Evolutionary conservation across 805 yeast species (phyloP), one percentile per base, ranked within the genome.

Genomic region (Ogataea wickerhamii): DNA sequence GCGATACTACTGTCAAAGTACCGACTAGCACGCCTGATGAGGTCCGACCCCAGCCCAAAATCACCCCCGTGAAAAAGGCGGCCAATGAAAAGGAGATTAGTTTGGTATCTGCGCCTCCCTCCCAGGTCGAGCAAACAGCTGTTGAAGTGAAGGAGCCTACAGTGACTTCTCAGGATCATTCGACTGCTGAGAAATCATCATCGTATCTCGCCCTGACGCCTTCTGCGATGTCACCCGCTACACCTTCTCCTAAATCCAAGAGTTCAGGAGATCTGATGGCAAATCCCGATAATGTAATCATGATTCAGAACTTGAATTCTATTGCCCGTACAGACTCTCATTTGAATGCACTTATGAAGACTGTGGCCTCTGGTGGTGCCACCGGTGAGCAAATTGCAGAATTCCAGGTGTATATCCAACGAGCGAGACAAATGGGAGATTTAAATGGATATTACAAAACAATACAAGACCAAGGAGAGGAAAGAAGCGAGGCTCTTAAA

Each of bases 341-440:
- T 4, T 61, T 91, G 34, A 82, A 79, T 46, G 62, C 72, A 1
- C 64, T 91, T 36, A 88, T 91, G 96, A 79, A 81, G 45, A 74
- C 72, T 4, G 96, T 91, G 2, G 97, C 98, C 0, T 74, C 82
- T 39, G 95, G 95, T 4, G 71, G 68, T 18, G 96, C 96, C 0
- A 59, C 78, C 1, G 73, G 76, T 4, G 79, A 73, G 5, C 91
- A 87, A 57, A 82, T 91, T 13, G 66, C 75, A 18, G 79, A 76
- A 32, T 91, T 91, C 58, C 95, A 89, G 58, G 79, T 74, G 16
- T 85, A 84, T 51, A 87, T 91, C 40, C 80, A 77, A 42, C 68
- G 78, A 38, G 97, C 97, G 0, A 73, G 83, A 44, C 77, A 73
- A 20, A 81, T 82, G 88, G 87, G 88, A 6, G 65, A 63, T 40